Evolutionary conservation across 2,329 filamentous ascomycete genomes (phyloP), one percentile per base, ranked within the genome.

Genomic region (Penicillium sp.): DNA sequence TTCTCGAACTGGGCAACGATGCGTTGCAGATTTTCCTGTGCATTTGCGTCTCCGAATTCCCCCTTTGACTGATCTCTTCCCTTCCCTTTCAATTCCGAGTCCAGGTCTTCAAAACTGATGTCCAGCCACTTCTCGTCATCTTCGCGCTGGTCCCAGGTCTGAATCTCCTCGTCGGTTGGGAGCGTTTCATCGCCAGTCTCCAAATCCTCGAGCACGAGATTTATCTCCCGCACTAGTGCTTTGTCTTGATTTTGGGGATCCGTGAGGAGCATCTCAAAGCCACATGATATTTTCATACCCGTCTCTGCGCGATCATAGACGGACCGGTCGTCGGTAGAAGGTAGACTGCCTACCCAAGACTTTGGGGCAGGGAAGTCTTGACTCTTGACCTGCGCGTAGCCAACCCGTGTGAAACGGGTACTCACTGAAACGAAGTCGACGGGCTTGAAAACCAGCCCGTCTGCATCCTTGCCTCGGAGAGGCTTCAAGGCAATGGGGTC

Each of bases 1-100:
- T 90, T 84, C 72, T 97, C 93, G 71, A 99, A 98, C n/a, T 92
- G 87, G 51, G 91, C 90, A 0, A 99, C 95, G 74, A 98, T 97
- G 72, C 94, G 94, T 58, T 90, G 89, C 23, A 99, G 81, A 73
- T 97, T 81, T 66, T 79, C 77, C 57, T 82, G 75, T 1, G 79
- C 73, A 7, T 71, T 74, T 45, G 78, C 77, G 49, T 80, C 78
- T n/a, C 81, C 82, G 68, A 84, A 83, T 8, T 70, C 71, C 1
- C 76, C 77, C 13, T 58, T 53, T 29, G 70, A 67, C 13, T 57
- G 54, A 7, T 51, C 53, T 23, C 71, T 64, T 17, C 61, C 69
- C 51, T 79, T 81, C 0, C 85, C 84, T 58, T 82, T 81, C 2
- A 99, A 80, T 73, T 97, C 93, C 30, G 85, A 84, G 70, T 97